These are phyloP conservation scores for Boeremia lycopersici DNA, from an alignment of 2,329 filamentous ascomycete species.

Conservation along the genomic window DNA sequence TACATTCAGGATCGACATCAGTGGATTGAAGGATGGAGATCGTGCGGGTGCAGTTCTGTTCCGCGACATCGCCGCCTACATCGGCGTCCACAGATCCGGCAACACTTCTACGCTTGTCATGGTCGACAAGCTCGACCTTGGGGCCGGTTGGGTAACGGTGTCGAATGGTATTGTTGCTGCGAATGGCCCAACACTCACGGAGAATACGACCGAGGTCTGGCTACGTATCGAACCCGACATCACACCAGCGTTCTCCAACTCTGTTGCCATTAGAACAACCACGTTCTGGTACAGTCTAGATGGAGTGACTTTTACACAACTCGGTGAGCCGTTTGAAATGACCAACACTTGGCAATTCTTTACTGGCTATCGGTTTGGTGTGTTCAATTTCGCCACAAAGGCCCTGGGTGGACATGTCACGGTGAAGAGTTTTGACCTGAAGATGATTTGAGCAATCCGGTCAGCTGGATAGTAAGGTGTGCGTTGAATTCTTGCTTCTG, in stretches of 20 bases:
- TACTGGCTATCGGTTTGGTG: slow-evolving; percentile 48
- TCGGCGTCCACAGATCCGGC: slow-evolving; percentile 55
- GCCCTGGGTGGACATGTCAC: slow-evolving; percentile 40
- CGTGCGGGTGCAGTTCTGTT: slow-evolving; percentile 59
- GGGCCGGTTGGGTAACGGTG: slow-evolving; percentile 43
- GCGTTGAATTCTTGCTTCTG: not conserved
- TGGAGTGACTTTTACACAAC: slow-evolving; percentile 38
- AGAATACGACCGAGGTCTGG: slow-evolving; percentile 36
- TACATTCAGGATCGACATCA: slow-evolving; percentile 59
- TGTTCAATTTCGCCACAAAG: slow-evolving; percentile 49
- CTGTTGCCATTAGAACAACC: slow-evolving; percentile 25
- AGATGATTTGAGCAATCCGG: not conserved
- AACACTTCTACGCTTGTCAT: slow-evolving; percentile 45
- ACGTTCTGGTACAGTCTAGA: slow-evolving; percentile 49
- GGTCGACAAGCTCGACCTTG: slow-evolving; percentile 49
- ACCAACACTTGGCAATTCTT: slow-evolving; percentile 48
- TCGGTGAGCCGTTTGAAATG: slow-evolving; percentile 41
- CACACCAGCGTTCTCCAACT: slow-evolving; percentile 40
- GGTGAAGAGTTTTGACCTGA: slow-evolving; percentile 27
- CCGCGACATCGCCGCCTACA: slow-evolving; percentile 60
- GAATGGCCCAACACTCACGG: slow-evolving; percentile 22
- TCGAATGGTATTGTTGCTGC: slow-evolving; percentile 39
- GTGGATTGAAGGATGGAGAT: slow-evolving; percentile 59
- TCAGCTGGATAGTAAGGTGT: too few relatives aligned
- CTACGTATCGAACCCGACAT: slow-evolving; percentile 45